These are phyloP conservation scores for Hapsidospora chrysogenum DNA, from an alignment of 495 filamentous ascomycete genomes.

Conservation along the genomic window DNA sequence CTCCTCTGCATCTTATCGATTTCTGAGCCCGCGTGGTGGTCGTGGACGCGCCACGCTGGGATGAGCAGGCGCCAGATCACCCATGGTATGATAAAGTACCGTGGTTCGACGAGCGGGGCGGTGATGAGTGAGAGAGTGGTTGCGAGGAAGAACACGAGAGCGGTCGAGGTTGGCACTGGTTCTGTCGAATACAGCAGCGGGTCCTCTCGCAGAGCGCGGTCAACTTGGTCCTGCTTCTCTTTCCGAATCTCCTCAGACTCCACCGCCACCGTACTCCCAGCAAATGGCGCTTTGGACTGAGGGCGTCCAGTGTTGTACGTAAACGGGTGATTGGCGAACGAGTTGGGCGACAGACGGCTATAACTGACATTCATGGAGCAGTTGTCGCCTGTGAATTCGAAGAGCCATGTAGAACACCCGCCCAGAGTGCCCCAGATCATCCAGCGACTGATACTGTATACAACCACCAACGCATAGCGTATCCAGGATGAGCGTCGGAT, in stretches of 20 bases:
- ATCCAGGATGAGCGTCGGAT: slow-evolving; percentile 43
- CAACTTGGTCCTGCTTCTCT: neutral
- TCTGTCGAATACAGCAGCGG: slow-evolving; percentile 1
- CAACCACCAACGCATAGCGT: slow-evolving; percentile 48
- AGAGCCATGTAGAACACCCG: neutral
- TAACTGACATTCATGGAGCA: neutral
- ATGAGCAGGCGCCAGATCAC: slow-evolving; percentile 80
- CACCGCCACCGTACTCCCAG: too few species aligned
- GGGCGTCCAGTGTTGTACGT: too few species aligned
- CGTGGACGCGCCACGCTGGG: slow-evolving; percentile 21
- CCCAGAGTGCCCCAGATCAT: slow-evolving; percentile 38
- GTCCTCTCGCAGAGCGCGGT: neutral
- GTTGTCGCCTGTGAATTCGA: neutral
- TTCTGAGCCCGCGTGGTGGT: neutral
- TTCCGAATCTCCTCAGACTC: neutral
- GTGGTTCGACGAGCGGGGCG: slow-evolving; percentile 81
- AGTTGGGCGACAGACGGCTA: neutral
- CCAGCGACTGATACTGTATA: slow-evolving; percentile 36
- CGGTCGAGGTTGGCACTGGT: slow-evolving; percentile 19
- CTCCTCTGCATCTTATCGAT: neutral
- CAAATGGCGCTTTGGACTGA: too few species aligned
- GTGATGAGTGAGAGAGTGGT: slow-evolving; percentile 64
- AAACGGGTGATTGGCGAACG: neutral
- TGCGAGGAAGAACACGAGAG: slow-evolving; percentile 50
- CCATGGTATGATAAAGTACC: slow-evolving; percentile 94